Percentiles rank a stretch among this genome's conserved stretches.
These are phyloP conservation scores for Plicaturopsis crispa DNA, from an alignment of 768 basidiomycete species.

Conservation along the genomic window DNA sequence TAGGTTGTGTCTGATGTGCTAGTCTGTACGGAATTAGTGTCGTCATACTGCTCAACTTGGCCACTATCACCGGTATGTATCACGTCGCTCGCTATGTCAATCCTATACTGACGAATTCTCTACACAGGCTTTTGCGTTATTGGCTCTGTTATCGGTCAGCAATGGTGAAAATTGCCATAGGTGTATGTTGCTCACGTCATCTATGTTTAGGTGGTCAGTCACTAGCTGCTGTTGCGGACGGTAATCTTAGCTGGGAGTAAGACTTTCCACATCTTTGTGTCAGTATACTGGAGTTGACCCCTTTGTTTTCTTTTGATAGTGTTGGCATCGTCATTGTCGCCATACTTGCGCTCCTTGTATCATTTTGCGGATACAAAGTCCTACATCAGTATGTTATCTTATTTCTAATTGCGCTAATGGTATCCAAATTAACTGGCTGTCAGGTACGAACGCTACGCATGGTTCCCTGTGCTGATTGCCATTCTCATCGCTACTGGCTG, in stretches of 20 bases:
- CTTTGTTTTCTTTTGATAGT: conserved; percentile 23
- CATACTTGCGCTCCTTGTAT: conserved; percentile 56
- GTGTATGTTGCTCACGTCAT: too few species aligned
- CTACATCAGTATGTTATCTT: too few species aligned
- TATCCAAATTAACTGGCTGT: too few species aligned
- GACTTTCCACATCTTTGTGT: conserved; percentile 1
- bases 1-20: too few species aligned
- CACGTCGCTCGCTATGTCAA: too few species aligned
- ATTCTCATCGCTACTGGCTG: conserved; percentile 67
- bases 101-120: too few species aligned
- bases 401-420: too few species aligned
- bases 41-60: conserved; percentile 38
- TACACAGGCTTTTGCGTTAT: conserved; percentile 64
- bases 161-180: too few species aligned
- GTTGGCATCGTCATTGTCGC: conserved; percentile 81
- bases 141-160: too few species aligned
- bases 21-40: conserved; percentile 45
- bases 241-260: conserved; percentile 18
- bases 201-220: conserved; percentile 67
- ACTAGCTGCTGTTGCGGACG: conserved; percentile 43
- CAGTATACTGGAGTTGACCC: neutral
- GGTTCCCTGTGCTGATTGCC: conserved; percentile 70
- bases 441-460: conserved; percentile 73
- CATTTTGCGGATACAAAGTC: conserved; percentile 62
- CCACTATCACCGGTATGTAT: conserved; percentile 54